These are phyloP conservation scores for Inga leiocalycina DNA, from an alignment of 306 rosid genomes.

Conservation along the genomic window DNA sequence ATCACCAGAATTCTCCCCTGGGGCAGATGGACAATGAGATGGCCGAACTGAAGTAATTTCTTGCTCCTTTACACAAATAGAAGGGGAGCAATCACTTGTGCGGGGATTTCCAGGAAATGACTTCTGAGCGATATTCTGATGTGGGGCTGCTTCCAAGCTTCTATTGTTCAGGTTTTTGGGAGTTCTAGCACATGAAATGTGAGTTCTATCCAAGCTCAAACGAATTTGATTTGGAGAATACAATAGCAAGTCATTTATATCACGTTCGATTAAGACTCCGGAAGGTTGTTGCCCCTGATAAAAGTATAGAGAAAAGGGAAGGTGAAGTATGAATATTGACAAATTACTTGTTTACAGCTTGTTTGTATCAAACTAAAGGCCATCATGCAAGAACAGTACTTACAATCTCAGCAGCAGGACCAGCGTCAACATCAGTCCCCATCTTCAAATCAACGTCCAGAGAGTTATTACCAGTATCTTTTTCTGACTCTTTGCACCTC, in stretches of 20 bases:
- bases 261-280: constrained; percentile 61
- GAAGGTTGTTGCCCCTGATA: constrained; percentile 58
- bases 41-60: constrained; percentile 52
- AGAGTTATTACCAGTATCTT: constrained; percentile 39
- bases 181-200: constrained; percentile 44
- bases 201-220: constrained; percentile 46
- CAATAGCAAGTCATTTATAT: constrained; percentile 58
- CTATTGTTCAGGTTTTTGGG: constrained; percentile 39
- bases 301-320: constrained; percentile 3
- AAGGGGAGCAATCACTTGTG: constrained; percentile 53
- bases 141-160: constrained; percentile 34
- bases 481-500: constrained; percentile 38
- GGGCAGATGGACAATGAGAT: constrained; percentile 48
- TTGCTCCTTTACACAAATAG: constrained; percentile 47
- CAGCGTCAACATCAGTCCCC: constrained; percentile 28
- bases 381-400: constrained; percentile 38
- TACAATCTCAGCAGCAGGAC: constrained; percentile 47
- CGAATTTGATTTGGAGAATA: constrained; percentile 60
- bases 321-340: constrained; percentile 5
- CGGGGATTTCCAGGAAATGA: constrained; percentile 38
- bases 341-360: neutral
- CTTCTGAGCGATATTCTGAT: constrained; percentile 35
- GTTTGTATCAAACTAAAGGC: constrained; percentile 6
- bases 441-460: constrained; percentile 38
- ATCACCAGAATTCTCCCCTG: constrained; percentile 46